Evolutionary conservation across 73 alveolate genomes (phyloP).

Genomic region (Tetrahymena elliotti): DNA sequence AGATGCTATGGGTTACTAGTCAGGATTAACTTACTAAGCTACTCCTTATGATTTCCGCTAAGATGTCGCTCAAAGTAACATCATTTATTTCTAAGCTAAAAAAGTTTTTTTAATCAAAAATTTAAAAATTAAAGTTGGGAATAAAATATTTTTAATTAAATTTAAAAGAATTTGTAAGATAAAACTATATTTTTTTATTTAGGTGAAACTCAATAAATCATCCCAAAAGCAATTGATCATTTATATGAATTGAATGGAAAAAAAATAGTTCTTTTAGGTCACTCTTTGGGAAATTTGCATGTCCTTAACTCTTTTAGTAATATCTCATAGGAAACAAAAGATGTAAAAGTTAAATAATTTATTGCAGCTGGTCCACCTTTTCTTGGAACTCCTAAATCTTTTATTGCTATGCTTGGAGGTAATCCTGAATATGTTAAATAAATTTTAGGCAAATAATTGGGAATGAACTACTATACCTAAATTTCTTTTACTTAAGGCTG

Average conservation of each 20-base stretch:
- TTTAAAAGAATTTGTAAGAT: no score
- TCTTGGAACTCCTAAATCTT: conserved; percentile 10
- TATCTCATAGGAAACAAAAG: neutral
- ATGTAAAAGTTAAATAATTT: neutral
- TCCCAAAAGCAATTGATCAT: neutral
- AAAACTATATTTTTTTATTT: no score
- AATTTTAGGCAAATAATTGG: conserved; percentile 3
- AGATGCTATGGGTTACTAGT: conserved; percentile 10
- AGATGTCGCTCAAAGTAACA: neutral
- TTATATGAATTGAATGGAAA: conserved; percentile 10
- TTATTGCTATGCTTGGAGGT: conserved; percentile 26
- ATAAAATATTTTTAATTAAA: no score
- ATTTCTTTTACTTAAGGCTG: neutral
- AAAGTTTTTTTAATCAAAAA: no score
- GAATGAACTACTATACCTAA: conserved; percentile 13
- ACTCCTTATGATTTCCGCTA: conserved; percentile 22
- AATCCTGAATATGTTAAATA: neutral
- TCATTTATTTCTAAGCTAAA: no score
- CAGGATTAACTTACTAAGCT: conserved; percentile 19
- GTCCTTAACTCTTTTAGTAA: neutral
- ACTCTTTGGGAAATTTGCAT: conserved; percentile 22
- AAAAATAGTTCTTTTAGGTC: neutral
- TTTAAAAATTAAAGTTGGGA: no score
- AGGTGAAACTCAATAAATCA: conserved; percentile 4
- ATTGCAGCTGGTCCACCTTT: conserved; percentile 25